Percentiles rank a stretch among this genome's conserved stretches.
Conservation (phyloP, 768 basidiomycete species). For the Suillus luteus region DNA sequence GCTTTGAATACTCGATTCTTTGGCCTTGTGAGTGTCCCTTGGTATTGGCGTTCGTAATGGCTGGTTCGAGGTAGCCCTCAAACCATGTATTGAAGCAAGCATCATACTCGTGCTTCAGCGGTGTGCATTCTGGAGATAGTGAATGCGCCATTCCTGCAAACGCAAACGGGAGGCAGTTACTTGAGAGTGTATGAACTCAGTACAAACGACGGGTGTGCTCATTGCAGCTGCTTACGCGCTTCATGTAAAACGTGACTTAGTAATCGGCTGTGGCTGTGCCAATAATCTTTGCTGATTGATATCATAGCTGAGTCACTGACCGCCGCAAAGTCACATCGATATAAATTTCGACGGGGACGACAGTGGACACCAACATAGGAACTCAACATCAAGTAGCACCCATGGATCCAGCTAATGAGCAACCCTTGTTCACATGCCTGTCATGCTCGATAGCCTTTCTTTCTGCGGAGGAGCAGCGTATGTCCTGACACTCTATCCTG, state of each 20-base stretch:
- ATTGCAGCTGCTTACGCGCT: background rate
- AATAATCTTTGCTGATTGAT: constrained; percentile 1
- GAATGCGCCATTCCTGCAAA: constrained; percentile 66
- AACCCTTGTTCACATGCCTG: constrained; percentile 76
- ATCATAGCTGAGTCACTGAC: background rate
- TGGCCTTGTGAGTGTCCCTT: constrained; percentile 43
- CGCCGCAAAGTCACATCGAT: background rate
- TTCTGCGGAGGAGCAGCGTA: constrained; percentile 82
- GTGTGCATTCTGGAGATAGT: constrained; percentile 82
- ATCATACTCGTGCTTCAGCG: constrained; percentile 88
- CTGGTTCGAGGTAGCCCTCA: constrained; percentile 92
- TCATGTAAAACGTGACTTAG: background rate
- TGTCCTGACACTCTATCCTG: constrained; percentile 27
- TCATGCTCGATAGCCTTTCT: constrained; percentile 89
- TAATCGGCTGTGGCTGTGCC: background rate
- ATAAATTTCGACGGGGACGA: background rate
- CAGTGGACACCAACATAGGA: background rate
- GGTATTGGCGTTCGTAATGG: constrained; percentile 43
- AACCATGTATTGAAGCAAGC: constrained; percentile 98
- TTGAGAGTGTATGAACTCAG: background rate
- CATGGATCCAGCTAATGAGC: constrained; percentile 13
- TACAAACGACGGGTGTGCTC: background rate
- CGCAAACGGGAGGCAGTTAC: background rate
- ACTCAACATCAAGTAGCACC: background rate
- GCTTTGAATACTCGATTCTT: constrained; percentile 62